Evolutionary conservation across 768 basidiomycete species (phyloP).

Genomic region (Hemileccinum rubropunctum): DNA sequence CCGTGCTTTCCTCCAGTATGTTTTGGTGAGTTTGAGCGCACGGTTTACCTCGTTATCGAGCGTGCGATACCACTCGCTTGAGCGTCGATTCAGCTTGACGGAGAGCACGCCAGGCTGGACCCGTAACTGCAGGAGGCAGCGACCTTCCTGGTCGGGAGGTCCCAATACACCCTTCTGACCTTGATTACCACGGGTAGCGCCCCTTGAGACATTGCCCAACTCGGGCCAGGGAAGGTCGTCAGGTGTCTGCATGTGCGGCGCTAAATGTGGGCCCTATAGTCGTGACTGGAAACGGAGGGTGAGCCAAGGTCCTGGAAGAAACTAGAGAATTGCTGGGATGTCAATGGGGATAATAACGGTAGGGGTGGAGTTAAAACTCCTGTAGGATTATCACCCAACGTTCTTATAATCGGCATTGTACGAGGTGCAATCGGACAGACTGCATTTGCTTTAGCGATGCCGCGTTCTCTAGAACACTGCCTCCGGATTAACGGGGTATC

Average conservation of each 20-base stretch:
- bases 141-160: slow-evolving; percentile 70
- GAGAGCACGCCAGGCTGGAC: slow-evolving; percentile 82
- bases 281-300: slow-evolving; percentile 8
- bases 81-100: slow-evolving; percentile 68
- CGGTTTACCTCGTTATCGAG: slow-evolving; percentile 78
- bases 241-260: slow-evolving; percentile 37
- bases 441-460: slow-evolving; percentile 35
- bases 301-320: slow-evolving; percentile 14
- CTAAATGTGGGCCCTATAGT: slow-evolving; percentile 5
- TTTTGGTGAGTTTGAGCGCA: slow-evolving; percentile 81
- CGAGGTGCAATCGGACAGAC: slow-evolving; percentile 24
- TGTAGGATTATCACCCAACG: slow-evolving; percentile 33
- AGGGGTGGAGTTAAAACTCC: slow-evolving; percentile 38
- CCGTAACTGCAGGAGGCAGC: slow-evolving; percentile 72
- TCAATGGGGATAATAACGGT: slow-evolving; percentile 24
- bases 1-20: slow-evolving; percentile 81
- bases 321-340: slow-evolving; percentile 14
- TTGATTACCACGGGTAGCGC: slow-evolving; percentile 82
- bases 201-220: slow-evolving; percentile 79
- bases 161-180: slow-evolving; percentile 80
- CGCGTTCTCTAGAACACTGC: slow-evolving; percentile 33
- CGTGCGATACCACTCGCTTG: slow-evolving; percentile 80
- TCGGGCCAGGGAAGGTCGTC: slow-evolving; percentile 89
- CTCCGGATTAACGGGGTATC: slow-evolving; percentile 30
- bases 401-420: slow-evolving; percentile 36